These are phyloP conservation scores for Avicennia marina DNA, from an alignment of 257 asterid genomes.

Conservation along the genomic window DNA sequence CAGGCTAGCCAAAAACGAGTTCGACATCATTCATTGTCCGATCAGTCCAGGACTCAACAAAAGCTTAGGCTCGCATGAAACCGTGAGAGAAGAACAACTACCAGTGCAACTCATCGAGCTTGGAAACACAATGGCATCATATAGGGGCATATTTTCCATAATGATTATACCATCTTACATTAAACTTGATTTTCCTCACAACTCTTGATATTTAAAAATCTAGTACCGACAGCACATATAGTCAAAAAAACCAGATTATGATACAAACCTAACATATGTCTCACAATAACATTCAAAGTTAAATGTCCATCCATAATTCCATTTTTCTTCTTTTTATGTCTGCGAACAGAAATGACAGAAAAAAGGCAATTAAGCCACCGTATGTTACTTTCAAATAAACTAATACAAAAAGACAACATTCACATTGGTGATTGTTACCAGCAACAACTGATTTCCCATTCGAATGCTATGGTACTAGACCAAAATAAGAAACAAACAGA, in stretches of 20 bases:
- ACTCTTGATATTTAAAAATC: neutral
- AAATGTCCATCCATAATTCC: neutral
- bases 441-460: neutral
- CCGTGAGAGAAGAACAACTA: neutral
- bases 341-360: neutral
- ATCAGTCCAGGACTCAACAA: neutral
- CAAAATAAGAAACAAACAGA: too few relatives aligned
- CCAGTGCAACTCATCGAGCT: too few relatives aligned
- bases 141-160: neutral
- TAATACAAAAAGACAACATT: neutral
- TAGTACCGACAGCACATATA: neutral
- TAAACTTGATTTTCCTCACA: neutral
- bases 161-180: neutral
- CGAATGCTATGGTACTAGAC: too few relatives aligned
- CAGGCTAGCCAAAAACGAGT: neutral
- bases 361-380: neutral
- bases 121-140: neutral
- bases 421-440: too few relatives aligned
- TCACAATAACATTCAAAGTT: neutral
- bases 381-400: neutral
- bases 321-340: neutral
- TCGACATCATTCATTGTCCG: neutral
- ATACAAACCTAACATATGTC: neutral
- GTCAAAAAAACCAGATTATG: neutral
- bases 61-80: neutral